Evolutionary conservation across 1,284 basidiomycete genomes (phyloP).

Genomic region (Sanguinoderma infundibulare): DNA sequence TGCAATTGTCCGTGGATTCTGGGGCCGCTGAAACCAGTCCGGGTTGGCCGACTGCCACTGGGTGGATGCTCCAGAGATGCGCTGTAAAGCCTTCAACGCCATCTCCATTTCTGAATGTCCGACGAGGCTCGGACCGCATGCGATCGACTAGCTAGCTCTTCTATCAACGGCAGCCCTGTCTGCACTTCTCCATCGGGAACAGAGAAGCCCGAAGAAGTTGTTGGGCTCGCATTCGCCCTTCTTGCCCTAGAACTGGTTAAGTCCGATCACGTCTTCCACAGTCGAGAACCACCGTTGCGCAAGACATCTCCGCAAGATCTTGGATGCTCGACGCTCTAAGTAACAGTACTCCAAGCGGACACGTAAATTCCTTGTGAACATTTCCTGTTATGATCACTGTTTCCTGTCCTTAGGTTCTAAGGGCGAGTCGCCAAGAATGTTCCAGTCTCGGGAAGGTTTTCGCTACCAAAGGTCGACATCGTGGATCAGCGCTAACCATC

Average conservation of each 20-base stretch:
- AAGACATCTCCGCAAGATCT: neutral
- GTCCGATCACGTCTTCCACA: neutral
- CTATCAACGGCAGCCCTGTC: neutral
- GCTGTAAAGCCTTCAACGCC: neutral
- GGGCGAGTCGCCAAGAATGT: neutral
- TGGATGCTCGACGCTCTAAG: neutral
- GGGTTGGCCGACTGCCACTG: neutral
- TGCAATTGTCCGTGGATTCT: no score
- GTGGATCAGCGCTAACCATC: no score
- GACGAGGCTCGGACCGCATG: neutral
- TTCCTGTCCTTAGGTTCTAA: neutral
- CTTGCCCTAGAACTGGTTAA: neutral
- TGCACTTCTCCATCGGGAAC: neutral
- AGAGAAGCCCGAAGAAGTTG: neutral
- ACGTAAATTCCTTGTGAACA: neutral
- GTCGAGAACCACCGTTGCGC: neutral
- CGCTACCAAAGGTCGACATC: no score
- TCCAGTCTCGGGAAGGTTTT: neutral
- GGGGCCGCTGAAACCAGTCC: no score
- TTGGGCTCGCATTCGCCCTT: neutral
- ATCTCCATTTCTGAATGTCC: neutral
- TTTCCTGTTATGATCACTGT: neutral
- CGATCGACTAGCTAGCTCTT: neutral
- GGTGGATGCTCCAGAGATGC: neutral
- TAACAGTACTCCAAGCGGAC: neutral